These are phyloP conservation scores for Camptophora hylomeconis DNA, from an alignment of 2,329 filamentous ascomycete species.

Conservation along the genomic window DNA sequence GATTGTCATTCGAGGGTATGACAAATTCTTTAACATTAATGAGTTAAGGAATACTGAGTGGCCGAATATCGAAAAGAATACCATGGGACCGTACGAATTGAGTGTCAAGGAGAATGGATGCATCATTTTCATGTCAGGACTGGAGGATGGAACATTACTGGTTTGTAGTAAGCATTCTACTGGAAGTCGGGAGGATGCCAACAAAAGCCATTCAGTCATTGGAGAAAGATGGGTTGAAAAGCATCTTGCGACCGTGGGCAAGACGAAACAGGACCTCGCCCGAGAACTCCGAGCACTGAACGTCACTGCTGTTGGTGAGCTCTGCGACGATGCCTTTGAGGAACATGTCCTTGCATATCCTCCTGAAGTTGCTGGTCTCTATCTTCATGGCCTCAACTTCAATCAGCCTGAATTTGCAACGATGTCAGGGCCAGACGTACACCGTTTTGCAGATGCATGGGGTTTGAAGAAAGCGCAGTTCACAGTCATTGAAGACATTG, in stretches of 20 bases:
- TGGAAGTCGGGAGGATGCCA: slow-evolving; percentile 57
- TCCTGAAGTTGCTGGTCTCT: slow-evolving; percentile 71
- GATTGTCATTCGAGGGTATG: slow-evolving; percentile 82
- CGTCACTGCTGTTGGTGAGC: slow-evolving; percentile 84
- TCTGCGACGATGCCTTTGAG: slow-evolving; percentile 92
- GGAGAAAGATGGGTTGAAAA: slow-evolving; percentile 72
- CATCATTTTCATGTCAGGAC: slow-evolving; percentile 90
- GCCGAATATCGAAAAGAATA: slow-evolving; percentile 62
- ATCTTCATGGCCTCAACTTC: slow-evolving; percentile 90
- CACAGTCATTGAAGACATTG: slow-evolving; percentile 60
- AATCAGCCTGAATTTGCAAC: slow-evolving; percentile 89
- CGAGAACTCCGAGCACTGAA: slow-evolving; percentile 65
- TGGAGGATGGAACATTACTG: slow-evolving; percentile 77
- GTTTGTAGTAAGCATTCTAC: slow-evolving; percentile 99
- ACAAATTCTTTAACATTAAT: slow-evolving; percentile 95
- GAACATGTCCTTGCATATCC: slow-evolving; percentile 91
- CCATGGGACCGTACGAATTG: slow-evolving; percentile 80
- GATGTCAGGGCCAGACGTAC: slow-evolving; percentile 69
- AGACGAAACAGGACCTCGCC: slow-evolving; percentile 66
- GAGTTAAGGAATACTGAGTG: slow-evolving; percentile 76
- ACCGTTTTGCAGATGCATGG: slow-evolving; percentile 82
- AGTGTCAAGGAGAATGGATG: slow-evolving; percentile 99
- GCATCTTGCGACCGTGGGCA: slow-evolving; percentile 66
- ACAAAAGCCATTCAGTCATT: slow-evolving; percentile 68
- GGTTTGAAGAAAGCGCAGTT: slow-evolving; percentile 84